phyloP scores from a whole-genome alignment of 2,329 filamentous ascomycete species.

The Claviceps sp. region DNA sequence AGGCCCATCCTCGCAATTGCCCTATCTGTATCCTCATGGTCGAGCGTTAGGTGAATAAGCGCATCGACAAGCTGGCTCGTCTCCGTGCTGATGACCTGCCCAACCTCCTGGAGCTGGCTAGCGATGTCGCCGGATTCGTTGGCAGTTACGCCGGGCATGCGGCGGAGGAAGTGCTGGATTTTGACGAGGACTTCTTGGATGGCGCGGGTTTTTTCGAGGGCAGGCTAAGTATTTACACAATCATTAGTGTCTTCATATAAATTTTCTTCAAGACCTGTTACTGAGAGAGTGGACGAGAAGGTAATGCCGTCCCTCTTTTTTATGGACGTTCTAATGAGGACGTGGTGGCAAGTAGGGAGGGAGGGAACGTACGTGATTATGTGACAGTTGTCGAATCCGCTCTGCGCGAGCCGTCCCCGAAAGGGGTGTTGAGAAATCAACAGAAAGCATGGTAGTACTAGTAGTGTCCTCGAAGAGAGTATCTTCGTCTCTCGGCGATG shows the following conservation, averaged over 20 bases:
- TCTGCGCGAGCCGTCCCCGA: constrained; percentile 21
- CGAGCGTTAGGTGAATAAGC: constrained; percentile 22
- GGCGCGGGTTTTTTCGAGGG: constrained; percentile 20
- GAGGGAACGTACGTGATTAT: constrained; percentile 22
- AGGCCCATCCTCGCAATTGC: constrained; percentile 25
- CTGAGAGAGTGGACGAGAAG: neutral
- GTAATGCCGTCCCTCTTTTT: no score
- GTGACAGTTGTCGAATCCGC: constrained; percentile 24
- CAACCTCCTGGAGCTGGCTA: constrained; percentile 22
- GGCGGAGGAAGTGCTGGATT: constrained; percentile 24
- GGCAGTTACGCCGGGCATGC: constrained; percentile 25
- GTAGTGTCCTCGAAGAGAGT: no score
- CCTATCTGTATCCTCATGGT: constrained; percentile 25
- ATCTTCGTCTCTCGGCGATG: no score
- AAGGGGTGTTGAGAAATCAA: constrained; percentile 27
- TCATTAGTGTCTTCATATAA: no score
- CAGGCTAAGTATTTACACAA: constrained; percentile 13
- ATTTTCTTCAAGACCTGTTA: neutral
- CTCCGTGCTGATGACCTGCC: constrained; percentile 24
- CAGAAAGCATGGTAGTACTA: constrained; percentile 19
- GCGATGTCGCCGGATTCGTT: constrained; percentile 22
- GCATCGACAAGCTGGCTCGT: constrained; percentile 25
- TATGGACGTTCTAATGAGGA: neutral
- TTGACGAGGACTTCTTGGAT: constrained; percentile 24
- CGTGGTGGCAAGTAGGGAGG: neutral